Percentiles rank a stretch among this genome's conserved stretches.
These are phyloP conservation scores for Amylostereum chailletii DNA, from an alignment of 1,284 basidiomycete species.

Conservation along the genomic window DNA sequence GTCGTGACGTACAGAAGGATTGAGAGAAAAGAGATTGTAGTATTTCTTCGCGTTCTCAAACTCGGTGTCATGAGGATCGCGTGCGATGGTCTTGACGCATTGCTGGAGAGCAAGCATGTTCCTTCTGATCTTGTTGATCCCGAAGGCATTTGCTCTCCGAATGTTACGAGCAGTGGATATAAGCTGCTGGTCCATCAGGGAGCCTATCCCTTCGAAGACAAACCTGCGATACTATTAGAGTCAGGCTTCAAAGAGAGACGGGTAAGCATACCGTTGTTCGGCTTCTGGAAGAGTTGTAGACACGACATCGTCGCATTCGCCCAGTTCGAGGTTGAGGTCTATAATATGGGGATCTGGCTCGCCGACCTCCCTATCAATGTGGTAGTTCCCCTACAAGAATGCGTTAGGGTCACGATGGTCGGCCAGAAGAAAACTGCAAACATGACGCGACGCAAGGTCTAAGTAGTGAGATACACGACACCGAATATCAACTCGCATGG, in stretches of 20 bases:
- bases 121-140: slow-evolving; percentile 83
- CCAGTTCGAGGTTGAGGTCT: slow-evolving; percentile 80
- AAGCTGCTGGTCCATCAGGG: slow-evolving; percentile 79
- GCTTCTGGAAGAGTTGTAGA: slow-evolving; percentile 50
- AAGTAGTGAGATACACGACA: slow-evolving; percentile 82
- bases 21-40: slow-evolving; percentile 69
- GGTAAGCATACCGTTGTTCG: slow-evolving; percentile 54
- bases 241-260: neutral
- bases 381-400: slow-evolving; percentile 67
- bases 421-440: slow-evolving; percentile 22
- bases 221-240: slow-evolving; percentile 41
- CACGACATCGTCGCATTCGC: slow-evolving; percentile 69
- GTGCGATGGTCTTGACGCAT: slow-evolving; percentile 75
- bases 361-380: slow-evolving; percentile 70
- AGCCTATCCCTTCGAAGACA: slow-evolving; percentile 81
- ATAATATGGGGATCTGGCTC: slow-evolving; percentile 90
- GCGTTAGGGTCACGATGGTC: slow-evolving; percentile 3
- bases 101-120: slow-evolving; percentile 93
- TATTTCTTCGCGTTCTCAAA: slow-evolving; percentile 75
- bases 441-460: slow-evolving; percentile 68
- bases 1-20: slow-evolving; percentile 56
- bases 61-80: slow-evolving; percentile 51
- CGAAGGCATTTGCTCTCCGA: slow-evolving; percentile 65
- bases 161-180: slow-evolving; percentile 72
- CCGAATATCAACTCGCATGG: slow-evolving; percentile 83